A percentile compares a stretch with the other conserved stretches of the same genome.
Conservation (phyloP, 139 green algal species). For the Asterochloris sp. region DNA sequence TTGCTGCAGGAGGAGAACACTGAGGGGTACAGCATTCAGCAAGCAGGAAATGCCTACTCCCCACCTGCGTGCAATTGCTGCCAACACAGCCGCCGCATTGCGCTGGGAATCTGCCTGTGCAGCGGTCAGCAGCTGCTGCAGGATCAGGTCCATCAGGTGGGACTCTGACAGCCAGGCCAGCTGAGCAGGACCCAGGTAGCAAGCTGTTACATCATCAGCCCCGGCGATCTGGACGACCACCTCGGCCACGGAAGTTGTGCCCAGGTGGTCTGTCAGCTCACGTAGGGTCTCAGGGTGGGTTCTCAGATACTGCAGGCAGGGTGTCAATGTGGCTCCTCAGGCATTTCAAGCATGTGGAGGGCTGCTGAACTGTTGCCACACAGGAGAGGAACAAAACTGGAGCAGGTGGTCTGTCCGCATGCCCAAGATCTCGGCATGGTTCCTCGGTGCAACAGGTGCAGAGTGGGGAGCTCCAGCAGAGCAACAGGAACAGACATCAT, state of each 20-base stretch:
- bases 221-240: constrained; percentile 75
- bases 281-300: constrained; percentile 34
- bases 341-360: not conserved
- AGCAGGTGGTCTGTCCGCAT: too few relatives aligned
- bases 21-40: too few relatives aligned
- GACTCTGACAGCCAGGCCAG: constrained; percentile 77
- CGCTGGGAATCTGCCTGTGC: constrained; percentile 50
- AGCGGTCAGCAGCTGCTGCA: constrained; percentile 46
- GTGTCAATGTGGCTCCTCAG: not conserved
- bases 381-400: too few relatives aligned
- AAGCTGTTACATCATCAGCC: constrained; percentile 64
- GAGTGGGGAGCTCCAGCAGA: too few relatives aligned
- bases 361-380: too few relatives aligned
- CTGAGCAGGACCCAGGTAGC: not conserved
- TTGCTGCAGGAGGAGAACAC: not conserved
- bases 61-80: constrained; percentile 29
- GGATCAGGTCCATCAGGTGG: constrained; percentile 61
- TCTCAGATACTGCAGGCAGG: constrained; percentile 52
- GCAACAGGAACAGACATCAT: too few relatives aligned
- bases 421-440: too few relatives aligned
- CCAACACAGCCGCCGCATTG: constrained; percentile 82
- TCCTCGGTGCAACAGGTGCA: too few relatives aligned
- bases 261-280: constrained; percentile 63
- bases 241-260: constrained; percentile 82
- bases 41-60: too few relatives aligned